Evolutionary conservation across 106 monocot genomes (phyloP), one percentile per base, ranked within the genome.

Genomic region (Allium sativum): DNA sequence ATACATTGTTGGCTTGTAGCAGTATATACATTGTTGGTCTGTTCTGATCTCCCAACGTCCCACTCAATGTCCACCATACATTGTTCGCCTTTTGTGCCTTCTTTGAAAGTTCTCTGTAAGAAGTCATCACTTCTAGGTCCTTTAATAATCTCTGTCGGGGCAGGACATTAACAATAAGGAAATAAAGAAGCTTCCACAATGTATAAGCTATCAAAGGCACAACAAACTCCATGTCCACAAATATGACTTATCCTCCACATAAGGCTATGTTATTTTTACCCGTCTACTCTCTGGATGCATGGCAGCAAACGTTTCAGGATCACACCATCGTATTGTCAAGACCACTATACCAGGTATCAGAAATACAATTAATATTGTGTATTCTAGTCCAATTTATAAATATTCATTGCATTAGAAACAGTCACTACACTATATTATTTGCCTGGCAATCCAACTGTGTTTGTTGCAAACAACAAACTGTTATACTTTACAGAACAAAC

Each of bases 71-170:
- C 64, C 64, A 64, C 92, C 98, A 98, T 81, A 92, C 83, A n/a
- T 83, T 59, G 65, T 98, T 92, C 46, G 91, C 84, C 73, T 88
- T 98, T 57, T 88, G 91, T 45, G 98, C 92, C 71, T 91, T 98
- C 82, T 98, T 98, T 12, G 98, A 98, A 12, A 98, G 84, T 62
- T 92, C 98, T 72, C 98, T 98, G 76, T 92, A 98, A 64, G 98
- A 92, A 61, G 98, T 98, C 88, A 92, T 91, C 65, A 98, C 98
- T 76, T 98, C 98, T 12, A 92, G 98, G 72, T 98, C 98, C 40
- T 70, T 74, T 48, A 98, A 68, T 7, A 98, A 64, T 40, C 98
- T 71, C 65, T 92, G 92, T 18, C 82, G 65, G 1, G 92, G 87
- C 16, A 98, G 71, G 14, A 98, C 98, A 72, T 98, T 67, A 48